These are phyloP conservation scores for Xerocomellus chrysenteron DNA, from an alignment of 768 basidiomycete species.

Conservation along the genomic window DNA sequence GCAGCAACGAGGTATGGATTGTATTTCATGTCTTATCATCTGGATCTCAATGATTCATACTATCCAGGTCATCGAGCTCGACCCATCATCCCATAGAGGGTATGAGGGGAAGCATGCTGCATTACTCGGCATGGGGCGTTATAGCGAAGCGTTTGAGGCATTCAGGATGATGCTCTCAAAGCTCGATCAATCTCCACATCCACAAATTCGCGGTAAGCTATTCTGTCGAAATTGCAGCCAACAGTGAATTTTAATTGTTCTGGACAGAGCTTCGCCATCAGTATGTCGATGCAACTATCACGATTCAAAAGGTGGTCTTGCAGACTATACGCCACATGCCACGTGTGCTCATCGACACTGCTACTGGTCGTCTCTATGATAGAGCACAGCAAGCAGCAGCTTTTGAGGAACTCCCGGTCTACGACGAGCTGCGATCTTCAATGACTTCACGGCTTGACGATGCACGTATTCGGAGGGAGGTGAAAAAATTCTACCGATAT, in stretches of 20 bases:
- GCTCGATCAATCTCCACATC: background rate
- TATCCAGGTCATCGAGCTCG: background rate
- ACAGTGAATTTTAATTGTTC: background rate
- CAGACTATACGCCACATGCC: background rate
- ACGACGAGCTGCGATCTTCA: background rate
- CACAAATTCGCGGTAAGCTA: background rate
- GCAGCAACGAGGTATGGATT: slow-evolving; percentile 5
- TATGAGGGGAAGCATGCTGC: background rate
- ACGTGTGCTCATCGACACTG: no score
- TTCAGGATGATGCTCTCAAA: background rate
- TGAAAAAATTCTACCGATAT: slow-evolving; percentile 5
- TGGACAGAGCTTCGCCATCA: background rate
- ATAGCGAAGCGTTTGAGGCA: background rate
- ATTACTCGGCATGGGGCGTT: background rate
- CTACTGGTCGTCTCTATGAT: no score
- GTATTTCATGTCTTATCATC: background rate
- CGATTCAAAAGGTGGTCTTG: no score
- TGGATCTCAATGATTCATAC: background rate
- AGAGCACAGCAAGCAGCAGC: background rate
- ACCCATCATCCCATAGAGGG: background rate
- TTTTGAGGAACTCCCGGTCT: background rate
- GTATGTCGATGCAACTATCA: background rate
- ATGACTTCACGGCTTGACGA: background rate
- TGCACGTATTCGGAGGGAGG: background rate
- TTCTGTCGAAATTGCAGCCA: background rate